These are phyloP conservation scores for Prunus davidiana DNA, from an alignment of 306 rosid genomes.

Conservation along the genomic window DNA sequence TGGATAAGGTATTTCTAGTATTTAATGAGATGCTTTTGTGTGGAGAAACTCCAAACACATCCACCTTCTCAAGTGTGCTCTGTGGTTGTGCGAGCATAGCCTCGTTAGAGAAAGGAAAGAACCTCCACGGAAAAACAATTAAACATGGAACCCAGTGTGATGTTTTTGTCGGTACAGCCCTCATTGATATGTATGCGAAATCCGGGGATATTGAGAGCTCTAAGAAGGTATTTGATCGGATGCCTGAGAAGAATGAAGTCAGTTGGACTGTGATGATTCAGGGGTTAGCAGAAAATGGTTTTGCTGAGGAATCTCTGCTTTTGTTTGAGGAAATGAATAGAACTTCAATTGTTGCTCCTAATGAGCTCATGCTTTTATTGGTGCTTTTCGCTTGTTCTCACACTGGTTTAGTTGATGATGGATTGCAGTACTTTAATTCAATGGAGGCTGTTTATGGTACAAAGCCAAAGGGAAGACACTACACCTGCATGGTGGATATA, in stretches of 20 bases:
- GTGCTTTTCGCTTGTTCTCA: constrained; percentile 20
- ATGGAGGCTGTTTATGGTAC: constrained; percentile 4
- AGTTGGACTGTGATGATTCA: constrained; percentile 19
- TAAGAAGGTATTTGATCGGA: constrained; percentile 1
- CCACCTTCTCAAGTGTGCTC: constrained; percentile 14
- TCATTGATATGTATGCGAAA: constrained; percentile 8
- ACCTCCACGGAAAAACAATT: constrained; percentile 13
- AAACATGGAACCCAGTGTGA: constrained; percentile 10
- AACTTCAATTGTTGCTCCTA: constrained; percentile 9
- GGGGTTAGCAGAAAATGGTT: constrained; percentile 20
- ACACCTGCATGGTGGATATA: constrained; percentile 11
- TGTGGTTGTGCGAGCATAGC: constrained; percentile 16
- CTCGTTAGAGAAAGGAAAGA: constrained; percentile 9
- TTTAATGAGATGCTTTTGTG: constrained; percentile 17
- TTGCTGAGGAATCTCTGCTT: background rate
- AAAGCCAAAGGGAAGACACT: constrained; percentile 18
- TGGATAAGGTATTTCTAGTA: constrained; percentile 8
- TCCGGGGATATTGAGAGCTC: constrained; percentile 18
- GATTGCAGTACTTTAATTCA: constrained; percentile 9
- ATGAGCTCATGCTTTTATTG: constrained; percentile 14
- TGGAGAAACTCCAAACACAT: constrained; percentile 1
- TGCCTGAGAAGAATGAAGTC: constrained; percentile 11
- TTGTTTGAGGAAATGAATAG: constrained; percentile 19
- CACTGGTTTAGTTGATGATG: constrained; percentile 14
- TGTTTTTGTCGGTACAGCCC: constrained; percentile 12